Base-by-base conservation (phyloP, 2,329 filamentous ascomycete species). In the Ceratocystis huliohia region DNA sequence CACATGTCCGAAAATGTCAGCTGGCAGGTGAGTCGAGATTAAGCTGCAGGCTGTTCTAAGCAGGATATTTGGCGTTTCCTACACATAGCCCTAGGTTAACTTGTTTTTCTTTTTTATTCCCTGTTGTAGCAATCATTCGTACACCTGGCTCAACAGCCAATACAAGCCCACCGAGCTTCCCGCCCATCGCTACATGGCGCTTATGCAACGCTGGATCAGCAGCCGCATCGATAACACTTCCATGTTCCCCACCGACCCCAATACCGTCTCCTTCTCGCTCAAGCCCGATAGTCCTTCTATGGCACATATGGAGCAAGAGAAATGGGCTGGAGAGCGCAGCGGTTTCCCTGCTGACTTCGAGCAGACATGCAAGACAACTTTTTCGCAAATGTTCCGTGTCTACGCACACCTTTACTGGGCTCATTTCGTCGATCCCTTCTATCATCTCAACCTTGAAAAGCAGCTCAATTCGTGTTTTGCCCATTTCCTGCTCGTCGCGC, bases 381-480 rank as follows among this genome's bases (percentile, higher is more conserved):
- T 93, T 78, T 85, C 89, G 72, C 89, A 93, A 76, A 94, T 95
- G 84, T 93, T 95, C 79, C 86, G 90, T 67, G 89, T 93, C 71
- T 95, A 95, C 73, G 88, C 90, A 59, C 90, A 95, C 76, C 84
- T 95, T 69, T 95, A 95, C 78, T 92, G 91, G 79, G 87, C 88
- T 68, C 90, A 95, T 76, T 95, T 86, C 75, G 76, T 84, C 69
- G 84, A 87, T 68, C 86, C 86, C 6, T 88, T 88, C 75, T 88
- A 86, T 76, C 84, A 88, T 72, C 81, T 88, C 69, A 87, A 84
- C 75, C 76, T 84, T 30, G 82, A 84, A 73, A 84, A 87, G 71
- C 84, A 87, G 71, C 78, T 88, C 67, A 88, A 89, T 77, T 88
- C 85, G 74, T 87, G 85, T 74, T 88, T 89, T 72, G 85, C 85